Percentiles rank a stretch among this genome's conserved stretches.
Conservation (phyloP, 2,329 filamentous ascomycete genomes). For the Lizonia empirigonia region DNA sequence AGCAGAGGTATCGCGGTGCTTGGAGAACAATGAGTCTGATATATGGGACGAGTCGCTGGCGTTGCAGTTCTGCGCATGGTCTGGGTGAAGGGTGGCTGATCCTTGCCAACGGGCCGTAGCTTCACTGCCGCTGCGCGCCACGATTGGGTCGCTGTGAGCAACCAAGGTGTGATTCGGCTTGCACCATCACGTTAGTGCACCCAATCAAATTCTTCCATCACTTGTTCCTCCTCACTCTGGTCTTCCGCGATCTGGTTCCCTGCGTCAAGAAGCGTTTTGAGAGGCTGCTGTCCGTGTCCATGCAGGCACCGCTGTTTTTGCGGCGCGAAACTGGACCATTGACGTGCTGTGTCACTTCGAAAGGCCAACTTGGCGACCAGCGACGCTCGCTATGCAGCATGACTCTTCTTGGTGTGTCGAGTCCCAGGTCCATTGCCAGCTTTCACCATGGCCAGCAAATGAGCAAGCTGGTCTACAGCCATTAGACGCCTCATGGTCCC, state of each 20-base stretch:
- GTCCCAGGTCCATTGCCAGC: slow-evolving; percentile 36
- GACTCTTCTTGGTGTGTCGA: slow-evolving; percentile 36
- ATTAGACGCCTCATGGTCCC: slow-evolving; percentile 43
- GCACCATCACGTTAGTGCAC: slow-evolving; percentile 11
- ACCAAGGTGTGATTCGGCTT: slow-evolving; percentile 20
- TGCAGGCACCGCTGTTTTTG: slow-evolving; percentile 44
- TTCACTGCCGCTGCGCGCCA: slow-evolving; percentile 11
- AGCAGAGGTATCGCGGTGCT: slow-evolving; percentile 5
- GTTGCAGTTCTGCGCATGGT: slow-evolving; percentile 16
- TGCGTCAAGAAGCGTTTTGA: slow-evolving; percentile 29
- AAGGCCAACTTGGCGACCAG: slow-evolving; percentile 39
- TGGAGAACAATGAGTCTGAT: slow-evolving; percentile 10
- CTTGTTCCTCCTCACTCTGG: slow-evolving; percentile 27
- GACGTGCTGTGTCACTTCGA: slow-evolving; percentile 33
- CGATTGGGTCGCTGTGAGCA: slow-evolving; percentile 10
- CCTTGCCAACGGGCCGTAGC: slow-evolving; percentile 36
- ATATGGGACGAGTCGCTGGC: slow-evolving; percentile 16
- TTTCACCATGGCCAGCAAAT: slow-evolving; percentile 36
- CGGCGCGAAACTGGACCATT: slow-evolving; percentile 43
- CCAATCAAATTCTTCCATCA: slow-evolving; percentile 25
- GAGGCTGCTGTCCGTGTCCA: slow-evolving; percentile 36
- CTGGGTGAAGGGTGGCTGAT: slow-evolving; percentile 21
- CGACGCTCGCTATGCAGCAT: slow-evolving; percentile 27
- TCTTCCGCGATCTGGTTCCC: slow-evolving; percentile 31
- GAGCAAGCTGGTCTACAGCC: slow-evolving; percentile 33